phyloP scores from a whole-genome alignment of 306 rosid genomes.

The Lathyrus aphaca region DNA sequence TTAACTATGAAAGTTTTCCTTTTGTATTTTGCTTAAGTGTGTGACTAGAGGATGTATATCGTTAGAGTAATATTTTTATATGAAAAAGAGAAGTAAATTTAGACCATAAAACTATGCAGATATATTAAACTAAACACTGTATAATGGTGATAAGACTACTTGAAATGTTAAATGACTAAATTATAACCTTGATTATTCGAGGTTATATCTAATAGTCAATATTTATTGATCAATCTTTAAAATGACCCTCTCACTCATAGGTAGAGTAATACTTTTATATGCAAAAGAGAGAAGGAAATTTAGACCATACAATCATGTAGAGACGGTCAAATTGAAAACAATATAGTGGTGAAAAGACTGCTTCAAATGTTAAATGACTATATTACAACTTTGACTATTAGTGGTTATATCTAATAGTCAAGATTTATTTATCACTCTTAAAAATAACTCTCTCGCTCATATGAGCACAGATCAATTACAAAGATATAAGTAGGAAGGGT shows the following conservation, averaged over 20 bases:
- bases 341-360: no score
- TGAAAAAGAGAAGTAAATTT: not conserved
- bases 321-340: no score
- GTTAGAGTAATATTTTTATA: not conserved
- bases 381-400: not conserved
- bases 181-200: not conserved
- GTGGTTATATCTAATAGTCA: not conserved
- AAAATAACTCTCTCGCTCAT: not conserved
- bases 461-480: not conserved
- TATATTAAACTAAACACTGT: not conserved
- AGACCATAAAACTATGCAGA: conserved; percentile 5
- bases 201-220: not conserved
- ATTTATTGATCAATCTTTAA: not conserved
- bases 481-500: not conserved
- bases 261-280: not conserved
- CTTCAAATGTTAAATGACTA: not conserved
- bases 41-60: not conserved
- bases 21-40: not conserved
- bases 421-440: not conserved
- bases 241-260: conserved; percentile 13
- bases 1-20: conserved; percentile 18
- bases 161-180: not conserved
- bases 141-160: not conserved
- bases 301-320: conserved; percentile 13
- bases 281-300: not conserved